phyloP scores from a whole-genome alignment of 768 basidiomycete genomes.

The Peribolospora baueri region DNA sequence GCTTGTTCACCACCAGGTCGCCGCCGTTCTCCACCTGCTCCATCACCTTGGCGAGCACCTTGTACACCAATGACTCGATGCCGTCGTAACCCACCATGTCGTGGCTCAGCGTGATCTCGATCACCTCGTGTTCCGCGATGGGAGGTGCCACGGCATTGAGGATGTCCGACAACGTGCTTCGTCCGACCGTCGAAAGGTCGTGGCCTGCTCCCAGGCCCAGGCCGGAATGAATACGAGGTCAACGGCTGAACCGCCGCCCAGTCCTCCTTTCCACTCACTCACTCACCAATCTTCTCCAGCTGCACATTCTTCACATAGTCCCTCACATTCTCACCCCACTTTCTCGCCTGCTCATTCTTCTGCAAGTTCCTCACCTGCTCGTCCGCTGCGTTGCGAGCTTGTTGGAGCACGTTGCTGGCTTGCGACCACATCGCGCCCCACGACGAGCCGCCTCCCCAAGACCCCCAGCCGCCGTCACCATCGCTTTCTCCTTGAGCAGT shows the following conservation, averaged over 20 bases:
- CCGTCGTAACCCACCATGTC: constrained; percentile 95
- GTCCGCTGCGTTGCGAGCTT: constrained; percentile 34
- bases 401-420: constrained; percentile 9
- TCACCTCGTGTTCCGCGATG: constrained; percentile 93
- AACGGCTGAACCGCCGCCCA: background rate
- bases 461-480: too few species aligned
- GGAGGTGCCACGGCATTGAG: constrained; percentile 93
- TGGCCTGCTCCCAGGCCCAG: constrained; percentile 31
- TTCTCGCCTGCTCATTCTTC: constrained; percentile 53
- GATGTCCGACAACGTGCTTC: constrained; percentile 72
- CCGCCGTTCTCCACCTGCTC: constrained; percentile 74
- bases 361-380: constrained; percentile 50
- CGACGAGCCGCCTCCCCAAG: too few species aligned
- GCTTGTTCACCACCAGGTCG: constrained; percentile 65
- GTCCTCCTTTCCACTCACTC: background rate
- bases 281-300: constrained; percentile 64
- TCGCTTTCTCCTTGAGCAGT: too few species aligned
- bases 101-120: constrained; percentile 83
- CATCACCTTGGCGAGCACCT: constrained; percentile 61
- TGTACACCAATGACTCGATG: constrained; percentile 77
- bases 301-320: constrained; percentile 74
- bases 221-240: background rate
- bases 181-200: constrained; percentile 65
- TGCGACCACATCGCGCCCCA: constrained; percentile 7
- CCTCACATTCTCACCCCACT: constrained; percentile 63